Evolutionary conservation across 208 protist species (phyloP).

Genomic region (Herpetomonas tarakana): DNA sequence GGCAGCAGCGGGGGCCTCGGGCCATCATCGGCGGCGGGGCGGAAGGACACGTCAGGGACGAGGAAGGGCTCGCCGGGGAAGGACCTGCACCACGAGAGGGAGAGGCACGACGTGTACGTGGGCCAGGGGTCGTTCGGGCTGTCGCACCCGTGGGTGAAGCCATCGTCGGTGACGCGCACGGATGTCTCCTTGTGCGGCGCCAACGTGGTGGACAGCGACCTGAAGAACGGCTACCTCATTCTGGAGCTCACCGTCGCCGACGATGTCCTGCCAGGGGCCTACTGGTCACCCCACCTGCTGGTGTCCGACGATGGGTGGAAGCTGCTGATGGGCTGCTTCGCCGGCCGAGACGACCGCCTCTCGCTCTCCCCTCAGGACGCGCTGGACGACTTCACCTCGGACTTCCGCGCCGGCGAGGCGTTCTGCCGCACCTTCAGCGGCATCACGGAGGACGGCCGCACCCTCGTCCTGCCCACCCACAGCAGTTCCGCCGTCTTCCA

Average conservation of each 20-base stretch:
- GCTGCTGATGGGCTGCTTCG: slow-evolving; percentile 58
- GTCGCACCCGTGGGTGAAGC: not conserved
- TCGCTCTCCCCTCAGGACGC: not conserved
- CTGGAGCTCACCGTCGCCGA: slow-evolving; percentile 50
- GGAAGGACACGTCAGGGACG: not conserved
- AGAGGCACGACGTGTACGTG: not conserved
- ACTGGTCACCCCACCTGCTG: slow-evolving; percentile 24
- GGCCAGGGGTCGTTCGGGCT: not conserved
- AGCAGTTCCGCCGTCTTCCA: slow-evolving; percentile 42
- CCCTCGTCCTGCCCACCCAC: slow-evolving; percentile 64
- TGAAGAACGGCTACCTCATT: slow-evolving; percentile 65
- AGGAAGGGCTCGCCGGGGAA: not conserved
- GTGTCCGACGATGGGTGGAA: slow-evolving; percentile 34
- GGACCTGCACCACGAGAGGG: not conserved
- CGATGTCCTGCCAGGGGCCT: slow-evolving; percentile 15
- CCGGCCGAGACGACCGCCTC: slow-evolving; percentile 43
- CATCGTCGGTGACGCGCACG: slow-evolving; percentile 11
- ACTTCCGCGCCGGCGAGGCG: slow-evolving; percentile 50
- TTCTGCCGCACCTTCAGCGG: slow-evolving; percentile 63
- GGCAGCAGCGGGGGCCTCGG: slow-evolving; percentile 8
- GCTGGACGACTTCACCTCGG: slow-evolving; percentile 33
- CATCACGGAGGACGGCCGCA: slow-evolving; percentile 55
- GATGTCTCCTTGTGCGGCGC: slow-evolving; percentile 48
- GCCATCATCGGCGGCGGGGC: not conserved
- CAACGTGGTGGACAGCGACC: slow-evolving; percentile 77